Evolutionary conservation across 768 basidiomycete genomes (phyloP), one percentile per base, ranked within the genome.

Genomic region (Mycena albidolilacea): DNA sequence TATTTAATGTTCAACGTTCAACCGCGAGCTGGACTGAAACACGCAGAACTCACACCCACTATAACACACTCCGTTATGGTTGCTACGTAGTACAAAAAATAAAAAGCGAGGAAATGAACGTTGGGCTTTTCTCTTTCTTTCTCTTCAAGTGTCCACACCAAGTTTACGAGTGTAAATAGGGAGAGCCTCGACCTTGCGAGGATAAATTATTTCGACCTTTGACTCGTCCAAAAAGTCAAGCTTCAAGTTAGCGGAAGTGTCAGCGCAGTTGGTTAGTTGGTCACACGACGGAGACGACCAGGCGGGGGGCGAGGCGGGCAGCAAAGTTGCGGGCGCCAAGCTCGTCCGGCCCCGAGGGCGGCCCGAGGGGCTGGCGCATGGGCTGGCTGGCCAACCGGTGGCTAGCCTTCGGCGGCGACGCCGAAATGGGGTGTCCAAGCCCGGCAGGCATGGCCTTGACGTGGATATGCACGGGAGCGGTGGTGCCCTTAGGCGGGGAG

Each of bases 271-370:
- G 10, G 48, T 10, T 50, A 10, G n/a, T 50, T 50, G 48, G 48
- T 55, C 60, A 54, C 43, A 71, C 70, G 44, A 41, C 58, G 4
- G 54, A 12, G 60, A 70, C 44, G 23, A 41, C 23, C 30, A 67
- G 7, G 35, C 69, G 30, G 37, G 39, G 7, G 50, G 55, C 39
- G 14, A 94, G 91, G 77, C 95, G 90, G 37, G 91, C 91, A 7
- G 95, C 95, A 85, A 96, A 96, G 82, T 96, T 96, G 87, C 93
- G 93, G 60, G 93, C 91, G n/a, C 92, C 92, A 62, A 96, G 90
- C 80, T 96, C 95, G 78, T 96, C 95, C 71, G 91, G 90, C 80
- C 93, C 93, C 21, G 93, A 93, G 60, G 95, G 95, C 69, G 95
- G 95, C 77, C 95, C 95, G 72, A 91, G 90, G 78, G 95, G 95